Base-by-base conservation (phyloP, 2,329 filamentous ascomycete genomes). In the Ambrosiella beaveri region DNA sequence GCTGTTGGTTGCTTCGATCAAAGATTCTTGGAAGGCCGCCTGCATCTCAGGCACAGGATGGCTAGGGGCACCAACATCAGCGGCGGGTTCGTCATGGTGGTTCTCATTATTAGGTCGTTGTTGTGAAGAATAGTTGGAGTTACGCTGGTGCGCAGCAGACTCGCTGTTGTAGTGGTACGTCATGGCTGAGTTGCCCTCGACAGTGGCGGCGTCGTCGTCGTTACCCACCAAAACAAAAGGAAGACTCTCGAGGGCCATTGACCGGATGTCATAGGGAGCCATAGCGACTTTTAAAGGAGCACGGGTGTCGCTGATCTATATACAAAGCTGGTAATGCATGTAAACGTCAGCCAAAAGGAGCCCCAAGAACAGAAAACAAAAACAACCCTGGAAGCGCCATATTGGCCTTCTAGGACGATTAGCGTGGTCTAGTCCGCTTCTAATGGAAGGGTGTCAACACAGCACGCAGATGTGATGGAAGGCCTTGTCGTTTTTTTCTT, bases 41-140 rank as follows among this genome's bases (percentile, higher is more conserved):
- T 93, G 88, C 80, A 93, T 86, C 37, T 79, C 77, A 13, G 79
- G 72, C 56, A 93, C 83, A 6, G 88, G 88, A 66, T 94, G 88
- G 36, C 68, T 65, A 9, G 73, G 74, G 17, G 72, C 68, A 17
- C 41, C 52, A 35, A n/a, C 45, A 17, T 7, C 36, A 39, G 35
- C 38, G 17, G 9, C 37, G 19, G 27, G 13, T n/a, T 58, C 51
- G 40, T 47, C 37, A 40, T 55, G 27, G 41, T 17, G 56, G 13
- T 49, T 57, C 13, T 17, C 41, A 27, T 19, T 51, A 8, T 2
- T 27, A 13, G 38, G 38, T 40, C 37, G 36, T 41, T 15, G 12
- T 13, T 40, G 52, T 5, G 52, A 54, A 17, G 47, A 51, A 35
- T 15, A 36, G 12, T 51, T 13, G 37, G 36, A 54, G 15, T 53